phyloP scores from a whole-genome alignment of 495 filamentous ascomycete genomes.

The Penicillium taxi region DNA sequence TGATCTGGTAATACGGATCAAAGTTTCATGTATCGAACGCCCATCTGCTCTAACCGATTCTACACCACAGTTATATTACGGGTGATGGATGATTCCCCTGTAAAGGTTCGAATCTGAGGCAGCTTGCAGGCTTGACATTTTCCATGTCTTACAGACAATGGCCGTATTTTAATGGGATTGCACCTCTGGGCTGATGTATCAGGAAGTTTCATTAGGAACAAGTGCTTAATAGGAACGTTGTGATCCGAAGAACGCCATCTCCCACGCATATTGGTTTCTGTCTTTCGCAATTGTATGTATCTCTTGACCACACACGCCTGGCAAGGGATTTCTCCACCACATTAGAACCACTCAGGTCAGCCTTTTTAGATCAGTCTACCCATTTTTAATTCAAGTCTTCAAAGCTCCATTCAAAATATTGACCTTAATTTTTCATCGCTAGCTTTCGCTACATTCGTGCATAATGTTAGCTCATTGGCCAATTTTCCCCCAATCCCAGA shows the following conservation, averaged over 20 bases:
- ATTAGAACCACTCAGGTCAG: too few species aligned
- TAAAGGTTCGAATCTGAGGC: slow-evolving; percentile 14
- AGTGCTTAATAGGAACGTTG: slow-evolving; percentile 2
- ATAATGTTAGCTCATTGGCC: too few species aligned
- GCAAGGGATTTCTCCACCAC: slow-evolving; percentile 20
- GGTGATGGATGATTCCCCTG: slow-evolving; percentile 21
- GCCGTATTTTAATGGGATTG: neutral
- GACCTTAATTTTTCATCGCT: too few species aligned
- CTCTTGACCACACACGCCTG: slow-evolving; percentile 9
- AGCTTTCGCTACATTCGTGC: too few species aligned
- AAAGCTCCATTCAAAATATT: too few species aligned
- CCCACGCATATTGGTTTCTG: slow-evolving; percentile 20
- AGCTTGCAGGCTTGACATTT: neutral
- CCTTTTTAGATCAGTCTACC: too few species aligned
- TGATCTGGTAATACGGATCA: slow-evolving; percentile 6
- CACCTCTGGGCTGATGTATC: neutral
- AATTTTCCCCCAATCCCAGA: too few species aligned
- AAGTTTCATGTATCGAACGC: slow-evolving; percentile 6
- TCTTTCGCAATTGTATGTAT: slow-evolving; percentile 8
- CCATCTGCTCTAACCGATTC: slow-evolving; percentile 16
- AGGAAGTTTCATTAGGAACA: slow-evolving; percentile 1
- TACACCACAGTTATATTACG: slow-evolving; percentile 20
- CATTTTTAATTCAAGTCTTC: too few species aligned
- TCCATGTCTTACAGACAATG: neutral
- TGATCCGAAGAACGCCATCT: slow-evolving; percentile 4